Evolutionary conservation across 257 asterid genomes (phyloP), one percentile per base, ranked within the genome.

Genomic region (Solanum neorickii): DNA sequence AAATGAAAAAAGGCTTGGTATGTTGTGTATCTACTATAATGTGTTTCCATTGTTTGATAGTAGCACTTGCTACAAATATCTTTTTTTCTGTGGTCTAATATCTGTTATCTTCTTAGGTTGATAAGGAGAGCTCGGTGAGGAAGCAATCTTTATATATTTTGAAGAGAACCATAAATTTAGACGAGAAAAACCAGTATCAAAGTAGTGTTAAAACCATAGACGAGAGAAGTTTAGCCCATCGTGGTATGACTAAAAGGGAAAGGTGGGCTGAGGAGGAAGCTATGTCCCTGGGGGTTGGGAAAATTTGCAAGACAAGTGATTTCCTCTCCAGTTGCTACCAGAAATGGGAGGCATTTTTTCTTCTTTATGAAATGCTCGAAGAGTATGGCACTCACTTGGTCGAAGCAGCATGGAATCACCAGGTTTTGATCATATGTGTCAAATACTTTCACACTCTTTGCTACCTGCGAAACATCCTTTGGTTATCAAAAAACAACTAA

Each of bases 361-460:
- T 96, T 90, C 94, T 94, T 60, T 96, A 95, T 94, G 98, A 96
- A 93, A 95, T 95, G 98, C 99, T 96, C 80, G 99, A 96, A 91
- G 99, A 96, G 89, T 96, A 91, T 90, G 99, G 99, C 89, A 94
- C 98, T 87, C 99, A 96, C 91, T 94, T 96, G 94, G 99, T 96
- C 86, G 99, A 94, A 91, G 99, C 99, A 88, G 99, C 98, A 84
- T 96, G 98, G 99, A 91, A 90, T 92, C 96, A 95, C 93, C 99
- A 96, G 98, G 99, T 96, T 96, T 88, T 70, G 91, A 60, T 44
- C 76, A 85, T 56, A 85, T 20, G 33, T 85, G 66, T 46, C 66
- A 46, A 46, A 46, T 46, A 78, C 66, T 78, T 46, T 27, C 66
- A 78, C 66, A 46, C 84, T 27, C 25, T 78, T 78, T 78, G 66